phyloP scores from a whole-genome alignment of 768 basidiomycete genomes.

The Leccinum broughii region DNA sequence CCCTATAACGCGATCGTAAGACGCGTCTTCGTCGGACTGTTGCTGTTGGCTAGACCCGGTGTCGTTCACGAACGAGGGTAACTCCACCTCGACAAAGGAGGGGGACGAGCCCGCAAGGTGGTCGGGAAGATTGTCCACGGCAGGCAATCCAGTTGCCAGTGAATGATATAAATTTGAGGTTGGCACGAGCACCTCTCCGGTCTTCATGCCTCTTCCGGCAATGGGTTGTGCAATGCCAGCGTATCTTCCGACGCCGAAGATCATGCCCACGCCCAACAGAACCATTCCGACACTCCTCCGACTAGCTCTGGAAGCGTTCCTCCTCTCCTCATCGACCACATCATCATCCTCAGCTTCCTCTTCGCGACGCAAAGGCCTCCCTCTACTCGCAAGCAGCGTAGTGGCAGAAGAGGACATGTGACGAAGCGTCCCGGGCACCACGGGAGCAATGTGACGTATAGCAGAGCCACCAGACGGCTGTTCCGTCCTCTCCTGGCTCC shows the following conservation, averaged over 20 bases:
- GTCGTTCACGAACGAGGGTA: constrained; percentile 15
- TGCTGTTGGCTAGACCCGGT: constrained; percentile 5
- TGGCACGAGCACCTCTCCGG: constrained; percentile 51
- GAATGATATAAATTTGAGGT: constrained; percentile 4
- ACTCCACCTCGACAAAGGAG: constrained; percentile 17
- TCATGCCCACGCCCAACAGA: constrained; percentile 73
- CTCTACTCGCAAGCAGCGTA: constrained; percentile 36
- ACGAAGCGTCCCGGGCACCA: constrained; percentile 34
- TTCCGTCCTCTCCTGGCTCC: constrained; percentile 72
- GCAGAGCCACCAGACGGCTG: constrained; percentile 41
- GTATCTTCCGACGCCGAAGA: constrained; percentile 67
- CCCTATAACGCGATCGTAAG: constrained; percentile 70
- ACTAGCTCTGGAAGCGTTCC: constrained; percentile 60
- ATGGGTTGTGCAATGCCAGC: constrained; percentile 33
- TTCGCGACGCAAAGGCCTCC: constrained; percentile 46
- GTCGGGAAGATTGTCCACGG: constrained; percentile 18
- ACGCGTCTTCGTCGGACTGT: constrained; percentile 23
- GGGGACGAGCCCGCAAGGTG: neutral
- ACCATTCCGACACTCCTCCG: constrained; percentile 76
- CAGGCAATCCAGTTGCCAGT: constrained; percentile 3
- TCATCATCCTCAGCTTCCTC: constrained; percentile 29
- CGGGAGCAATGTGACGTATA: constrained; percentile 35
- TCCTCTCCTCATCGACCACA: constrained; percentile 23
- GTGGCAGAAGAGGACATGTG: constrained; percentile 24
- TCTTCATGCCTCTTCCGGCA: constrained; percentile 30